Evolutionary conservation across 768 basidiomycete genomes (phyloP).

Genomic region (Russula abietina): DNA sequence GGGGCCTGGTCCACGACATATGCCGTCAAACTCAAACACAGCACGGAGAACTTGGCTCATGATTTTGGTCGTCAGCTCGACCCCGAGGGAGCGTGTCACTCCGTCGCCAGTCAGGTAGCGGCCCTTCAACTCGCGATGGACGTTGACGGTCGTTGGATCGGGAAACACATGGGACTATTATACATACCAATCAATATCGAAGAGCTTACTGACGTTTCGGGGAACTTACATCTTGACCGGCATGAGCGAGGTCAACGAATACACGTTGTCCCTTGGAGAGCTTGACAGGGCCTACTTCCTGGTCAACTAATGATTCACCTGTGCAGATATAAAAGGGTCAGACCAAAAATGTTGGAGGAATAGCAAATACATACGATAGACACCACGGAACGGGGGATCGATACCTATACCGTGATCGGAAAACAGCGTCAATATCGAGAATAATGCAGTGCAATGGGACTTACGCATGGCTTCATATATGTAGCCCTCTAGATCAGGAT

Average conservation of each 20-base stretch:
- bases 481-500: conserved; percentile 46
- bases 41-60: conserved; percentile 58
- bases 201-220: neutral
- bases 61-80: conserved; percentile 54
- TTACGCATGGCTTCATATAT: conserved; percentile 67
- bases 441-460: conserved; percentile 19
- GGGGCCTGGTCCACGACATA: conserved; percentile 61
- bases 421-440: conserved; percentile 8
- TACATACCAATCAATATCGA: neutral
- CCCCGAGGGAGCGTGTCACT: conserved; percentile 42
- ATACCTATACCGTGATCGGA: conserved; percentile 42
- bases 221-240: conserved; percentile 46
- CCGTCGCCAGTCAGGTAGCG: conserved; percentile 47
- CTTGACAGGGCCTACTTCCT: conserved; percentile 37
- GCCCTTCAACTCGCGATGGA: conserved; percentile 39
- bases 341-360: neutral
- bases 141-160: conserved; percentile 41
- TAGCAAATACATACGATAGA: conserved; percentile 45
- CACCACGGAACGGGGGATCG: conserved; percentile 67
- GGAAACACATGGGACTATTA: conserved; percentile 48
- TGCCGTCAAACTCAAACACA: conserved; percentile 49
- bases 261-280: conserved; percentile 47
- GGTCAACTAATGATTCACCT: conserved; percentile 47
- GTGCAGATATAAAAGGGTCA: neutral
- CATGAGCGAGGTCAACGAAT: conserved; percentile 56